Evolutionary conservation across 1,139 yeast genomes (phyloP).

Genomic region (Yarrowia galli): DNA sequence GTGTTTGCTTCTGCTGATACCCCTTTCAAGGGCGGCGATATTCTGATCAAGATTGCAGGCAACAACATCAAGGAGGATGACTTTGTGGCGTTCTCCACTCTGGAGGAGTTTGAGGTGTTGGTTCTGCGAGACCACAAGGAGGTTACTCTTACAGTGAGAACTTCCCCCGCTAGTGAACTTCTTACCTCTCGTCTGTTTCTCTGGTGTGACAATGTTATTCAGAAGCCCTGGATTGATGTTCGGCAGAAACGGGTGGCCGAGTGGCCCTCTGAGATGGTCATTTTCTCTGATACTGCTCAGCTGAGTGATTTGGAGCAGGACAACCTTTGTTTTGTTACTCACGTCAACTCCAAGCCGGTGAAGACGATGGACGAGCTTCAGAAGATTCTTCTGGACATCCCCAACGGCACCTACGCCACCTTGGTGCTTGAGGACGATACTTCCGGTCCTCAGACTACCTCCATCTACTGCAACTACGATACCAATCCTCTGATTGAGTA

Average conservation of each 20-base stretch:
- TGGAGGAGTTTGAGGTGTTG: slow-evolving; percentile 59
- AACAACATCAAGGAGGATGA: slow-evolving; percentile 44
- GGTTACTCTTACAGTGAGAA: slow-evolving; percentile 66
- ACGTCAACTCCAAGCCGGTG: slow-evolving; percentile 79
- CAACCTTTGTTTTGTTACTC: slow-evolving; percentile 86
- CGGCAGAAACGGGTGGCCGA: slow-evolving; percentile 68
- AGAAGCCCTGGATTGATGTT: slow-evolving; percentile 72
- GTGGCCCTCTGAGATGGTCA: slow-evolving; percentile 80
- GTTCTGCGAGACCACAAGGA: slow-evolving; percentile 68
- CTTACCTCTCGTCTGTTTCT: slow-evolving; percentile 68
- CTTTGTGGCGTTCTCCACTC: slow-evolving; percentile 60
- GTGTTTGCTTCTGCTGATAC: slow-evolving; percentile 57
- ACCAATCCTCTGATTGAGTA: slow-evolving; percentile 85
- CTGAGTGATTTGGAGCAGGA: slow-evolving; percentile 74
- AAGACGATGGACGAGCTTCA: slow-evolving; percentile 73
- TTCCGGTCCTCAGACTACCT: slow-evolving; percentile 81
- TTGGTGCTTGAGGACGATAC: slow-evolving; percentile 83
- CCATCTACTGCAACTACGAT: slow-evolving; percentile 87
- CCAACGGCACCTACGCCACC: slow-evolving; percentile 82
- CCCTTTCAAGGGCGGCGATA: slow-evolving; percentile 65
- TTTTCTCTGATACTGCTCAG: slow-evolving; percentile 71
- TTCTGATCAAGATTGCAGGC: slow-evolving; percentile 72
- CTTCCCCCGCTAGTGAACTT: slow-evolving; percentile 60
- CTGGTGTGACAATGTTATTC: slow-evolving; percentile 83
- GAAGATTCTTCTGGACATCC: slow-evolving; percentile 65